Conservation (phyloP, 2,329 filamentous ascomycete species). For the Drechslerella coelobrocha region DNA sequence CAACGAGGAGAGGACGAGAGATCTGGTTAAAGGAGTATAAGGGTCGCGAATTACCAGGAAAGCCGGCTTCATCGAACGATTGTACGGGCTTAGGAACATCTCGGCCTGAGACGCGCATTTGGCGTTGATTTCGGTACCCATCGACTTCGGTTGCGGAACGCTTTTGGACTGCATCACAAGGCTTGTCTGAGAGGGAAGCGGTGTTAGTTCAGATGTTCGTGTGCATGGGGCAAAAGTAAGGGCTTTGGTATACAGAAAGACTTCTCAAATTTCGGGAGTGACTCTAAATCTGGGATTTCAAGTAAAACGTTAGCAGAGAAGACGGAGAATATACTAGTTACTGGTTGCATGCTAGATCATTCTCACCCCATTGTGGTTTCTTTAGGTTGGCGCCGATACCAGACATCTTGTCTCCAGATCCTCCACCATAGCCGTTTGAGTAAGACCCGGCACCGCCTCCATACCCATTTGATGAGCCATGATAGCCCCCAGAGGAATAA, state of each 20-base stretch:
- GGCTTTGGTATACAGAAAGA: slow-evolving; percentile 70
- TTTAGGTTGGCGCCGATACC: slow-evolving; percentile 86
- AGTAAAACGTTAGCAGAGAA: slow-evolving; percentile 35
- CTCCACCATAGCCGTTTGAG: slow-evolving; percentile 59
- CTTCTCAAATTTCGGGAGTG: slow-evolving; percentile 96
- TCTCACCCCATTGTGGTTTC: slow-evolving; percentile 85
- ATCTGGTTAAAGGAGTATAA: background rate
- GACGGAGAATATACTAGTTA: slow-evolving; percentile 23
- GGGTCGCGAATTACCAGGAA: slow-evolving; percentile 67
- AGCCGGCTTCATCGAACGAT: slow-evolving; percentile 96
- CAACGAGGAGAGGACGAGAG: background rate
- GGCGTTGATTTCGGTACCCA: slow-evolving; percentile 82
- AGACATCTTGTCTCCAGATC: slow-evolving; percentile 91
- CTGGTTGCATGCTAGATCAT: background rate
- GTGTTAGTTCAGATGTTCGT: background rate
- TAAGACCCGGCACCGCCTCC: slow-evolving; percentile 55
- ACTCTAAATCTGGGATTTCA: slow-evolving; percentile 68
- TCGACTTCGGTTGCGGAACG: slow-evolving; percentile 82
- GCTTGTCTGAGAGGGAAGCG: slow-evolving; percentile 29
- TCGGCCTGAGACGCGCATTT: slow-evolving; percentile 80
- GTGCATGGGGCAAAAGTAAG: background rate
- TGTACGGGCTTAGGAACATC: slow-evolving; percentile 92
- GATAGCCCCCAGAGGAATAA: slow-evolving; percentile 58
- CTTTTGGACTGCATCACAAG: slow-evolving; percentile 64
- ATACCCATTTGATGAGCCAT: slow-evolving; percentile 55